phyloP scores from a whole-genome alignment of 2,329 filamentous ascomycete species.

The Exophiala oligosperma region DNA sequence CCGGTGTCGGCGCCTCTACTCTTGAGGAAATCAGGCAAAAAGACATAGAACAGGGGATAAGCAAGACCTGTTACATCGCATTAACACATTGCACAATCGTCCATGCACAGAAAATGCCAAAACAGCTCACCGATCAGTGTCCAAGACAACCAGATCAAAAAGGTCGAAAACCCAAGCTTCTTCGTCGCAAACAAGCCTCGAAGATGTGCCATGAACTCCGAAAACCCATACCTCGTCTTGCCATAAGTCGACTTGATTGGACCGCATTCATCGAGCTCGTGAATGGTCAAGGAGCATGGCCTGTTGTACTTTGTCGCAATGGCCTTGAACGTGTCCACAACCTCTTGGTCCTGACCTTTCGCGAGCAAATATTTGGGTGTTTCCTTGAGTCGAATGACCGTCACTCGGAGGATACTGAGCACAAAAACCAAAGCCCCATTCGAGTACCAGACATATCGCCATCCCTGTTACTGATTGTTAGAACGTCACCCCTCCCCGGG shows the following conservation, averaged over 20 bases:
- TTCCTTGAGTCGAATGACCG: slow-evolving; percentile 70
- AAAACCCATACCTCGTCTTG: slow-evolving; percentile 37
- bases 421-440: slow-evolving; percentile 69
- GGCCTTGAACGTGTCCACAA: slow-evolving; percentile 63
- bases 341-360: slow-evolving; percentile 68
- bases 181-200: slow-evolving; percentile 66
- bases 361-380: slow-evolving; percentile 77
- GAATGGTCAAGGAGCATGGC: slow-evolving; percentile 53
- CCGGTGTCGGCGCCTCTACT: slow-evolving; percentile 68
- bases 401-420: slow-evolving; percentile 69
- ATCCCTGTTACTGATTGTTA: slow-evolving; percentile 50
- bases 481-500: too few relatives aligned
- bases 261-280: slow-evolving; percentile 50
- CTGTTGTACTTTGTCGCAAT: slow-evolving; percentile 57
- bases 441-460: slow-evolving; percentile 70
- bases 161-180: slow-evolving; percentile 53
- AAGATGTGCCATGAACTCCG: slow-evolving; percentile 50
- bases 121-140: slow-evolving; percentile 58
- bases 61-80: slow-evolving; percentile 4
- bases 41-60: slow-evolving; percentile 78
- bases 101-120: too few relatives aligned
- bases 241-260: slow-evolving; percentile 25
- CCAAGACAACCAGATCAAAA: slow-evolving; percentile 71
- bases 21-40: slow-evolving; percentile 50
- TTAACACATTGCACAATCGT: neutral